These are phyloP conservation scores for Penicillium decumbens DNA, from an alignment of 2,329 filamentous ascomycete genomes.

Conservation along the genomic window DNA sequence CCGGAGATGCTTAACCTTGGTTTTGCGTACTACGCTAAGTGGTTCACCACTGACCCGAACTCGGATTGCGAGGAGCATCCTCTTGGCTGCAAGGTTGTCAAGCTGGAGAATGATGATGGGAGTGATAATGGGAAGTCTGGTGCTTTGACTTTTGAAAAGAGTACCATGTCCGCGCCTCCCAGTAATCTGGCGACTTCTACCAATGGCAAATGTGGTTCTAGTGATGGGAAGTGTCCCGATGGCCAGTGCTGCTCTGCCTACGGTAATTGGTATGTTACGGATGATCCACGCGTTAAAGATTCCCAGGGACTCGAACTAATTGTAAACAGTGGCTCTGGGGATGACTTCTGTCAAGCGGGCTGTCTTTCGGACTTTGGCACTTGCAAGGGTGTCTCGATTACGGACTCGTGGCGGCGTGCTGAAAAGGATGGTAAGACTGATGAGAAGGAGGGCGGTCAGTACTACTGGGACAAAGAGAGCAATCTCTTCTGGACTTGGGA, in stretches of 20 bases:
- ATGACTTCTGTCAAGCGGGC: constrained; percentile 30
- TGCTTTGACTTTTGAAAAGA: constrained; percentile 47
- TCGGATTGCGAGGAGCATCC: constrained; percentile 46
- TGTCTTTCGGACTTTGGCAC: constrained; percentile 40
- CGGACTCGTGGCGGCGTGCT: constrained; percentile 56
- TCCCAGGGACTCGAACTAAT: constrained; percentile 7
- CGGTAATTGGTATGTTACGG: constrained; percentile 32
- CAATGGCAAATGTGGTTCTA: constrained; percentile 34
- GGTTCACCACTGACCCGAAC: constrained; percentile 54
- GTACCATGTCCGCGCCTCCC: constrained; percentile 24
- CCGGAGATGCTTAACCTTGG: constrained; percentile 59
- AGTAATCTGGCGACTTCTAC: constrained; percentile 23
- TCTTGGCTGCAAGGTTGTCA: constrained; percentile 56
- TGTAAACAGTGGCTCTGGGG: constrained; percentile 28
- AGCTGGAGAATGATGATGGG: constrained; percentile 58
- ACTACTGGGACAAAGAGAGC: constrained; percentile 60
- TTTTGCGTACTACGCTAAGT: constrained; percentile 66
- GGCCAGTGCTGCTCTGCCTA: constrained; percentile 36
- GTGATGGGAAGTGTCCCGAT: constrained; percentile 28
- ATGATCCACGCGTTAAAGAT: background rate
- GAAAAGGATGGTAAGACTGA: constrained; percentile 54
- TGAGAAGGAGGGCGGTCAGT: constrained; percentile 57
- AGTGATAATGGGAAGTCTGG: constrained; percentile 54
- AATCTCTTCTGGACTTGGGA: constrained; percentile 72
- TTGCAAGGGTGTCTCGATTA: constrained; percentile 48